A percentile compares a stretch with the other conserved stretches of the same genome.
These are phyloP conservation scores for Haplosporangium sp. DNA, from an alignment of 371 early-diverging fungal genomes.

Conservation along the genomic window DNA sequence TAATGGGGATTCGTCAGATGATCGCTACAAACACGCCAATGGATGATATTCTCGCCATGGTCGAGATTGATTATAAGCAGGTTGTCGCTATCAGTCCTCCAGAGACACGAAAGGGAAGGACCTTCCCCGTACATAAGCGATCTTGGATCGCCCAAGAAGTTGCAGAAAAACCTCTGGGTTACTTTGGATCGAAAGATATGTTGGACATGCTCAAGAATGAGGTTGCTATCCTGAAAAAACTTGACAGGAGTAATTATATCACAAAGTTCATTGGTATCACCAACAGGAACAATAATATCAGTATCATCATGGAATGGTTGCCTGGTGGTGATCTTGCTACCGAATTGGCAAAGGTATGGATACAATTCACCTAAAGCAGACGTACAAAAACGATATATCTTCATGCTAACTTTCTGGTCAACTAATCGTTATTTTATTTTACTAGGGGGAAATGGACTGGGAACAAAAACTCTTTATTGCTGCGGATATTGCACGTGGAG, in stretches of 20 bases:
- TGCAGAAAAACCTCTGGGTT: constrained; percentile 53
- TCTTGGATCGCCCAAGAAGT: constrained; percentile 54
- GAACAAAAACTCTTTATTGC: constrained; percentile 48
- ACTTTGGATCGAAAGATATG: constrained; percentile 50
- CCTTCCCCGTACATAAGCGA: constrained; percentile 51
- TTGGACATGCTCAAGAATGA: constrained; percentile 52
- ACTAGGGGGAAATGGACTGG: constrained; percentile 46
- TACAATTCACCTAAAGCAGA: not conserved
- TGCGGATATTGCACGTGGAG: constrained; percentile 44
- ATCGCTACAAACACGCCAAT: constrained; percentile 46
- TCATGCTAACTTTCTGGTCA: not conserved
- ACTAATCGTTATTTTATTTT: not conserved
- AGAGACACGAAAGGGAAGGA: constrained; percentile 50
- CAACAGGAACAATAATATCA: constrained; percentile 43
- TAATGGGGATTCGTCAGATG: constrained; percentile 54
- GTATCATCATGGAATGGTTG: constrained; percentile 56
- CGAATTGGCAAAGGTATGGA: constrained; percentile 32
- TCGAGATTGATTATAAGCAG: constrained; percentile 49
- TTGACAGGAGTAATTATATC: constrained; percentile 54
- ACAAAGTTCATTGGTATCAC: constrained; percentile 53
- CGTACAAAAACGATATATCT: no score
- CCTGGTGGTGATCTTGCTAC: constrained; percentile 49
- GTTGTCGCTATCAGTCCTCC: constrained; percentile 39
- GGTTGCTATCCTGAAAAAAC: constrained; percentile 56
- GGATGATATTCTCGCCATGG: constrained; percentile 49